These are phyloP conservation scores for Aspergillus fumigatiaffinis DNA, from an alignment of 2,329 filamentous ascomycete genomes.

Conservation along the genomic window DNA sequence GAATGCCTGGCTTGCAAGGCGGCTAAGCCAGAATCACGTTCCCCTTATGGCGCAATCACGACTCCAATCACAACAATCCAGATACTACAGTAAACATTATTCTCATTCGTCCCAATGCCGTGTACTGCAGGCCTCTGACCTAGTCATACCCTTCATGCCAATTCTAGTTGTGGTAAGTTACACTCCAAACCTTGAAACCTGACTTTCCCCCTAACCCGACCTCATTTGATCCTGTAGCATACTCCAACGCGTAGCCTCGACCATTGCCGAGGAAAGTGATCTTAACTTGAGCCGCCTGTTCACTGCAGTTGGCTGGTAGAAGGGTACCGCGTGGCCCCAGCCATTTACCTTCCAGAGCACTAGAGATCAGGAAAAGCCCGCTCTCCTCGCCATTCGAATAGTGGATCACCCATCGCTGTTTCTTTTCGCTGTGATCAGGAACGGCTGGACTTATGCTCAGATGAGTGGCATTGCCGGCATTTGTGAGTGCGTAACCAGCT, in stretches of 20 bases:
- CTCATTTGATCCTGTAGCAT: conserved; percentile 16
- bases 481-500: conserved; percentile 43
- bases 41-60: background rate
- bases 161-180: conserved; percentile 26
- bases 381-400: conserved; percentile 31
- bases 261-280: conserved; percentile 35
- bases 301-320: conserved; percentile 11
- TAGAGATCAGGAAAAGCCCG: conserved; percentile 38
- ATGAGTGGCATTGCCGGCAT: conserved; percentile 15
- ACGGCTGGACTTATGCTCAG: conserved; percentile 24
- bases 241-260: conserved; percentile 31
- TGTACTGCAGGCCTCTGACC: background rate
- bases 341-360: conserved; percentile 40
- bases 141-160: background rate
- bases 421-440: conserved; percentile 35
- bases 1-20: background rate
- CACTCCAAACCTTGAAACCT: conserved; percentile 31
- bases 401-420: conserved; percentile 52
- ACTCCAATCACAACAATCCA: background rate
- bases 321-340: conserved; percentile 24
- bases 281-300: conserved; percentile 25
- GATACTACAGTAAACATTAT: no score
- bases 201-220: conserved; percentile 1
- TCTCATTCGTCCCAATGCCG: no score
- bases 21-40: background rate